These are phyloP conservation scores for Filosporella fistucella DNA, from an alignment of 495 filamentous ascomycete species.

Conservation along the genomic window DNA sequence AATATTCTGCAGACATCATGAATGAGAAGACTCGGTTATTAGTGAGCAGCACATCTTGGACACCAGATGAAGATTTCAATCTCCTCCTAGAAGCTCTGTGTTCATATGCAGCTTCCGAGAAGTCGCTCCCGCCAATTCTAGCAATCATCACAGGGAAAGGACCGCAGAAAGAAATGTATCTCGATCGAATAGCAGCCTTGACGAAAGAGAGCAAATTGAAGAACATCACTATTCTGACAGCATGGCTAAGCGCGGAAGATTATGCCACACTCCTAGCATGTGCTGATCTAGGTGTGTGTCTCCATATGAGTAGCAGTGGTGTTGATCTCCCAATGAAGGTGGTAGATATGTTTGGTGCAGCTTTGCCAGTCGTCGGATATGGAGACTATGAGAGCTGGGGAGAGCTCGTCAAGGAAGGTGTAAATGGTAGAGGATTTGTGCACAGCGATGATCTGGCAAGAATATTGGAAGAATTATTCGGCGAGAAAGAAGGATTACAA, in stretches of 20 bases:
- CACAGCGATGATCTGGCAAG: slow-evolving; percentile 55
- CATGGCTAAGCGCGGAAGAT: slow-evolving; percentile 77
- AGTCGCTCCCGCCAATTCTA: slow-evolving; percentile 57
- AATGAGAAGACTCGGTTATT: slow-evolving; percentile 57
- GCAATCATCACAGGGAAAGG: slow-evolving; percentile 93
- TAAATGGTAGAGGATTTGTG: slow-evolving; percentile 79
- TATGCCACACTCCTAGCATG: slow-evolving; percentile 85
- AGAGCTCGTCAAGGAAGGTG: slow-evolving; percentile 80
- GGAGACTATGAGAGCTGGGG: slow-evolving; percentile 76
- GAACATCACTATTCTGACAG: slow-evolving; percentile 67
- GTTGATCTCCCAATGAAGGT: slow-evolving; percentile 99
- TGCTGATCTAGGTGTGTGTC: slow-evolving; percentile 84
- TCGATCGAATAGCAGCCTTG: slow-evolving; percentile 55
- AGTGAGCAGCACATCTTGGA: slow-evolving; percentile 94
- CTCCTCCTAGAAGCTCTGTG: slow-evolving; percentile 82
- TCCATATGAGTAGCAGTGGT: slow-evolving; percentile 89
- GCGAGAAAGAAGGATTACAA: slow-evolving; percentile 37
- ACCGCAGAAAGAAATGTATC: slow-evolving; percentile 73
- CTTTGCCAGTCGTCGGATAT: slow-evolving; percentile 87
- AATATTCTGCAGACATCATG: slow-evolving; percentile 51
- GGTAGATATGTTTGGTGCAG: slow-evolving; percentile 96
- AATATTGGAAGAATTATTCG: slow-evolving; percentile 59
- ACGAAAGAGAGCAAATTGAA: slow-evolving; percentile 53
- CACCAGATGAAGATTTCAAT: slow-evolving; percentile 91
- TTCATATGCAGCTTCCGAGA: slow-evolving; percentile 47